Base-by-base conservation (phyloP, 2,329 filamentous ascomycete genomes). In the Aspergillus pseudoviridinutans region DNA sequence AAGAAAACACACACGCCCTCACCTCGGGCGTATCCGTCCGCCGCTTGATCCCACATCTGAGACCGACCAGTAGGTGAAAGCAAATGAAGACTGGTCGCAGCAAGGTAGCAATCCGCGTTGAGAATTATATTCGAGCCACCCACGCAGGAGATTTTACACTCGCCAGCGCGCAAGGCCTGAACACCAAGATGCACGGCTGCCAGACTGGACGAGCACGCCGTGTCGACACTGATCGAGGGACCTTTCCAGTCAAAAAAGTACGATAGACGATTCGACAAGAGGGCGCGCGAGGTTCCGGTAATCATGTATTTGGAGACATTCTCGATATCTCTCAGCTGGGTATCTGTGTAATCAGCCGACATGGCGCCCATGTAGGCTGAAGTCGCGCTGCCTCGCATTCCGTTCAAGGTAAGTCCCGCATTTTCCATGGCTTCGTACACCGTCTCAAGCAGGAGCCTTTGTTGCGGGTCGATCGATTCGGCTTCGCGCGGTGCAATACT, bases 41-140 rank as follows among this genome's bases (percentile, higher is more conserved):
- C 81, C 1, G 59, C 62, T 0, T 60, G 65, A 62, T 76, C 74
- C 63, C 70, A 78, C 63, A 72, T 79, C 54, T 76, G 78, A 20
- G 78, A 83, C 50, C 78, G 74, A 2, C 80, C 81, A 1, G 78
- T 76, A 50, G 80, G 76, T 1, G 79, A 80, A 38, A 84, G 75
- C 24, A 82, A 61, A 66, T 76, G 53, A 10, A 62, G 58, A 35
- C 65, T 61, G 41, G 56, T 61, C 55, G 64, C 59, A 22, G 61
- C 59, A 28, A 69, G 60, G 56, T 60, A 65, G 38, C 38, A 42
- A 42, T 42, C 38, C 4, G 38, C 17, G 38, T 42, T 42, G 3
- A 42, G 17, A 42, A 42, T 42, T 6, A 42, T 42, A 42, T 42
- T 42, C 17, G 38, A 42, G 38, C 56, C 59, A 59, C n/a, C 62